Percentiles rank a stretch among this genome's conserved stretches.
phyloP scores from a whole-genome alignment of 768 basidiomycete species.

The Auricularia sp. region DNA sequence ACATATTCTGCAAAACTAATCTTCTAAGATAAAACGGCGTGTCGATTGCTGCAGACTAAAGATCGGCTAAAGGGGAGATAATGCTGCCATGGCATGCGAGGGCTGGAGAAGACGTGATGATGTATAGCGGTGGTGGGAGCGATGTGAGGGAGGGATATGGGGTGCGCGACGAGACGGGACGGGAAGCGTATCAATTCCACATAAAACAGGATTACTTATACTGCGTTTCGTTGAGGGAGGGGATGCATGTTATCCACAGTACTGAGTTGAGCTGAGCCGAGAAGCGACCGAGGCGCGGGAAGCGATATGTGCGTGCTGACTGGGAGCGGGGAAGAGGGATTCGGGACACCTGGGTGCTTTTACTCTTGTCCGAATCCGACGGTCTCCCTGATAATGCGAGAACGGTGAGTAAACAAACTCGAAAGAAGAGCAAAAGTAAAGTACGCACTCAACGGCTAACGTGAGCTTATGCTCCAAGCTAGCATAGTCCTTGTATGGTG shows the following conservation, averaged over 20 bases:
- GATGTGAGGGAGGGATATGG: too few relatives aligned
- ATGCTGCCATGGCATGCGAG: too few relatives aligned
- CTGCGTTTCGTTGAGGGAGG: background rate
- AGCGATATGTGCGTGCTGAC: background rate
- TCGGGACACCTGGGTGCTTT: conserved; percentile 10
- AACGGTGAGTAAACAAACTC: conserved; percentile 6
- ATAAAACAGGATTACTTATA: background rate
- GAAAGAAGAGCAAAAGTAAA: conserved; percentile 8
- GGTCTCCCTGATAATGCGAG: conserved; percentile 53
- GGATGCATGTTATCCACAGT: background rate
- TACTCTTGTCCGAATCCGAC: conserved; percentile 92
- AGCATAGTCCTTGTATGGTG: conserved; percentile 95
- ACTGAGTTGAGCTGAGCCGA: background rate
- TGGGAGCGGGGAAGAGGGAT: background rate
- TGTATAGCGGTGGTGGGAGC: too few relatives aligned
- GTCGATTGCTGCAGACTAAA: too few relatives aligned
- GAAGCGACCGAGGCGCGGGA: background rate
- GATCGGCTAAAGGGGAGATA: too few relatives aligned
- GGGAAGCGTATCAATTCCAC: background rate
- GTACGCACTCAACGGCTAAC: conserved; percentile 80
- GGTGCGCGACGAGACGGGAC: too few relatives aligned
- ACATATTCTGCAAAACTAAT: too few relatives aligned
- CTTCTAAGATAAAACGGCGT: too few relatives aligned
- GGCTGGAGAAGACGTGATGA: too few relatives aligned
- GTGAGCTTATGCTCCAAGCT: conserved; percentile 92